A percentile compares a stretch with the other conserved stretches of the same genome.
phyloP scores from a whole-genome alignment of 2,329 filamentous ascomycete genomes.

The Diaporthe eres region DNA sequence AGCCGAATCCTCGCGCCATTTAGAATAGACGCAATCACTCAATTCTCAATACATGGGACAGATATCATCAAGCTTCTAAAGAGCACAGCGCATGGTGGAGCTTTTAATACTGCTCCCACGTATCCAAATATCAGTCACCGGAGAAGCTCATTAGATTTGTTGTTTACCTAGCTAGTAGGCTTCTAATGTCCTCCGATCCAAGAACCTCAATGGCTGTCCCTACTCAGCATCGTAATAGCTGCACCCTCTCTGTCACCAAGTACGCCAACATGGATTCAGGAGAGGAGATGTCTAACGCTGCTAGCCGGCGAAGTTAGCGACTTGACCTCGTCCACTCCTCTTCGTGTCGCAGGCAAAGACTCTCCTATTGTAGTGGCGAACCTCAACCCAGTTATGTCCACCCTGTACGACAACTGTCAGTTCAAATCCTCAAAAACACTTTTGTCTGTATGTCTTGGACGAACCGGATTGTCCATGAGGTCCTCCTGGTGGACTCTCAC shows the following conservation, averaged over 20 bases:
- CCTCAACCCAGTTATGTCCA: background rate
- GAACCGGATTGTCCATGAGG: background rate
- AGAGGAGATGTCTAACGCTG: background rate
- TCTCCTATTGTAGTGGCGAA: accelerated
- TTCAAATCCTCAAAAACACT: background rate
- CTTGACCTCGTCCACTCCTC: background rate
- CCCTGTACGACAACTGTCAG: background rate
- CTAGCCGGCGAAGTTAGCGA: background rate
- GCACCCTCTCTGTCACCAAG: background rate
- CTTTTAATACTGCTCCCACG: background rate
- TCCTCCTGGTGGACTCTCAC: background rate
- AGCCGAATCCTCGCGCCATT: background rate
- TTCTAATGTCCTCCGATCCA: background rate
- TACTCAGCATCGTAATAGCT: background rate
- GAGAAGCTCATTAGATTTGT: background rate
- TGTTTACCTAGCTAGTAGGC: background rate
- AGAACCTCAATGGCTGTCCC: no score
- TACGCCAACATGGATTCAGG: background rate
- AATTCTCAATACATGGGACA: background rate
- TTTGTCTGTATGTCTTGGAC: background rate
- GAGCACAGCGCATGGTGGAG: background rate
- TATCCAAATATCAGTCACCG: background rate
- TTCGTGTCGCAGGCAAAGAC: background rate
- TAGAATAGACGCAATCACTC: no score
- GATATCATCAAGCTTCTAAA: background rate